Evolutionary conservation across 495 filamentous ascomycete genomes (phyloP), one percentile per base, ranked within the genome.

Genomic region (Penicillium verhagenii): DNA sequence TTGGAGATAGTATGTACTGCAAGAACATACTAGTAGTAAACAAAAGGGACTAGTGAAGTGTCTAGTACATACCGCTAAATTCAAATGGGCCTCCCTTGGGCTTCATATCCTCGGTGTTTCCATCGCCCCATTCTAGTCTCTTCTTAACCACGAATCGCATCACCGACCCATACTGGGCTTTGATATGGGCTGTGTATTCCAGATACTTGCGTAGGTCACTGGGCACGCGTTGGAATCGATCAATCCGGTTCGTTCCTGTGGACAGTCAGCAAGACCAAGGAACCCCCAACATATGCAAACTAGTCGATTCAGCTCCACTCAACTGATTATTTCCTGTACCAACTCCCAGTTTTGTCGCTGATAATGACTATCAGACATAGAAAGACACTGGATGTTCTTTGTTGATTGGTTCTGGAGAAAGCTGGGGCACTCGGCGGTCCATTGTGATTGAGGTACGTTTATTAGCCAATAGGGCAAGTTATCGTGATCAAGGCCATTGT

Each of bases 381-480:
- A 71, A 45, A 96, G 76, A 50, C 88, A 86, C n/a, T 51, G 57
- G 9, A 72, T 71, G 26, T 71, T 71, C 50, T 77, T 79, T 1
- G 69, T 65, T 21, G 70, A 73, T 40, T 84, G 64, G 57, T 80
- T 72, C 19, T 60, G 64, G 37, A 96, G 80, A 67, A 82, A 93
- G 24, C 77, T 75, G 0, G 91, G 91, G 61, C 91, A 95, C 25
- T 81, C 74, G 13, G 66, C 59, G 5, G 84, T 81, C 71, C 88
- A 80, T 58, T 84, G 67, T 20, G 72, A 59, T 16, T 67, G 72
- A 4, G 88, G 86, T 14, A 94, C 70, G 67, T 96, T 95, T 58
- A 90, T 77, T 38, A 89, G 82, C 90, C 89, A 96, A 75, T 86
- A 96, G 1, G 88, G 87, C 16, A 86, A 63, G 23, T 52, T 51